phyloP scores from a whole-genome alignment of 371 early-diverging fungal species.

The Syncephalastrum monosporum region DNA sequence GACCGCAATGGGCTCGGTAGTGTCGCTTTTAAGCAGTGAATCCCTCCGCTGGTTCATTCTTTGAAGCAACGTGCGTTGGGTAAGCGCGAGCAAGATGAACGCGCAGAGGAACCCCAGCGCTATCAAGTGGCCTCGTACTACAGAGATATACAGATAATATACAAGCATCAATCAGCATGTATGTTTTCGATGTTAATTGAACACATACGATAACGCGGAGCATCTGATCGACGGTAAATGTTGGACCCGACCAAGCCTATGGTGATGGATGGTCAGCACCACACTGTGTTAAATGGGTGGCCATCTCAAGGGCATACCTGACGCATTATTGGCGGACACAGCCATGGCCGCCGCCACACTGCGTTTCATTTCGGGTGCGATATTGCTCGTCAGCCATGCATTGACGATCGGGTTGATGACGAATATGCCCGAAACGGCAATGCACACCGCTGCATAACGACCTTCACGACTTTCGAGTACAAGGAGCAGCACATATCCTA shows the following conservation, averaged over 20 bases:
- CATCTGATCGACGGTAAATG: constrained; percentile 45
- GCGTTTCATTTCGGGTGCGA: constrained; percentile 48
- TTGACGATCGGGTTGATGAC: constrained; percentile 50
- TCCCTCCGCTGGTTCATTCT: constrained; percentile 15
- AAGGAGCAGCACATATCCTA: constrained; percentile 36
- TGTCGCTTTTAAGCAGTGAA: too few species aligned
- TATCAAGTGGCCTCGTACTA: constrained; percentile 41
- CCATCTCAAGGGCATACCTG: constrained; percentile 15
- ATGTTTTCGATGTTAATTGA: not conserved
- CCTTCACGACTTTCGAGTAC: constrained; percentile 14
- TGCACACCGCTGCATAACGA: constrained; percentile 35
- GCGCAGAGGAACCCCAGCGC: constrained; percentile 28
- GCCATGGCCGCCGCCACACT: constrained; percentile 52
- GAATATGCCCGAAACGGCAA: constrained; percentile 46
- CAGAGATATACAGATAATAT: not conserved
- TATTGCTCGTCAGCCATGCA: constrained; percentile 48
- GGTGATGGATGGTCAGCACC: not conserved
- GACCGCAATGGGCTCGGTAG: too few species aligned
- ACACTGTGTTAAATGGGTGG: not conserved
- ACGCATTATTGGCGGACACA: constrained; percentile 46
- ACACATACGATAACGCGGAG: constrained; percentile 40
- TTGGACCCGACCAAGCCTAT: constrained; percentile 40
- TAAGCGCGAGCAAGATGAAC: constrained; percentile 28
- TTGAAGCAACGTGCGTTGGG: constrained; percentile 28
- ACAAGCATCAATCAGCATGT: too few species aligned